Base-by-base conservation (phyloP, 164 flowering plant genomes). In the Stephania japonica region DNA sequence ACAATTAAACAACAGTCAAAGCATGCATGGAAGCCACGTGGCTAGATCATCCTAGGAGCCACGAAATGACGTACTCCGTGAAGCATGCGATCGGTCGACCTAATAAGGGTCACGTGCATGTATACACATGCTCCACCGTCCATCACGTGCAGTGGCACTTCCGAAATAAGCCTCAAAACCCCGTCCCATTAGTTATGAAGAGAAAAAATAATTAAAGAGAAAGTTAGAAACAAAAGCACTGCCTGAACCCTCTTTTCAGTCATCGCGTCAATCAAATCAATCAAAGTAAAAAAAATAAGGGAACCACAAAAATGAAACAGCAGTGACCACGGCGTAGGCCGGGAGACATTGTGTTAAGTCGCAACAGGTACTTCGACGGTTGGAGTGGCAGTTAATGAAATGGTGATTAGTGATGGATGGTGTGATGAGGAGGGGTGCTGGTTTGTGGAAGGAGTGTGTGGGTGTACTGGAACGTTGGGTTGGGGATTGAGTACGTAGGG, bases 191-290 rank as follows among this genome's bases (percentile, higher is more conserved):
- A 23, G 5, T 63, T 25, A 23, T 6, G 3, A 4, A 21, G 14
- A 5, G 9, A n/a, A 63, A 63, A 63, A 63, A 63, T 23, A 63
- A 63, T 23, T 23, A 63, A 25, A 23, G 32, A 63, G 66, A 63
- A 63, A 23, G 26, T 25, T 7, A 63, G 32, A 63, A 63, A 23
- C 27, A 63, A 63, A 72, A 72, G 41, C 56, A 24, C 67, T 56
- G 67, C 41, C 67, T 71, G 73, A 71, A 71, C 26, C 19, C 42
- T 59, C 42, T 59, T 71, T 59, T 56, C 43, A 56, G 73, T 64
- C 16, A 18, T 56, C 66, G 49, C 73, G 49, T 61, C 73, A 71
- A 71, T 71, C 73, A 71, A 71, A 56, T 71, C 73, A 71, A 19
- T 71, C 67, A 65, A 65, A 56, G 67, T 25, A 41, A 64, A 25